phyloP scores from a whole-genome alignment of 2,329 filamentous ascomycete genomes.

The Colletotrichum theobromicola region DNA sequence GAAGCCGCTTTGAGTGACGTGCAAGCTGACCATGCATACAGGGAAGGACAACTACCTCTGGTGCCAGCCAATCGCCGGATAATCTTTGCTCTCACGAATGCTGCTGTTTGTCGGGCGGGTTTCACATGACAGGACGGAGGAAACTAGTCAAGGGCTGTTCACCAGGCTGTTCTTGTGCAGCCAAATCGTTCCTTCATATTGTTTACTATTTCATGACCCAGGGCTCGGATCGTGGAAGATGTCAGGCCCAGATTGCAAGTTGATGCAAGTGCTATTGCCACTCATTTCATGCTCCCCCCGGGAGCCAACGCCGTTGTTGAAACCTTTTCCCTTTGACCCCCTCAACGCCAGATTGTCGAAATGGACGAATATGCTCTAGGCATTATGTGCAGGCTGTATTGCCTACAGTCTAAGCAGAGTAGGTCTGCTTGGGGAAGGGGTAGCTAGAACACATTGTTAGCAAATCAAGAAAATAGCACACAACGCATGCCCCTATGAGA shows the following conservation, averaged over 20 bases:
- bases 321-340: slow-evolving; percentile 49
- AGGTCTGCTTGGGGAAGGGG: slow-evolving; percentile 83
- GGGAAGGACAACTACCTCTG: not conserved
- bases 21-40: not conserved
- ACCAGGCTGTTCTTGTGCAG: not conserved
- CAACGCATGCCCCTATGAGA: no score
- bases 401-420: slow-evolving; percentile 52
- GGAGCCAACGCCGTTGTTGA: slow-evolving; percentile 57
- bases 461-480: slow-evolving; percentile 15
- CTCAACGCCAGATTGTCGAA: slow-evolving; percentile 46
- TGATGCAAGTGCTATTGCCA: slow-evolving; percentile 28
- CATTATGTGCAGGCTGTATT: slow-evolving; percentile 18
- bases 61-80: not conserved
- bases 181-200: slow-evolving; percentile 8
- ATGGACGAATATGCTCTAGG: slow-evolving; percentile 16
- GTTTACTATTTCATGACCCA: slow-evolving; percentile 20
- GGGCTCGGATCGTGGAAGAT: slow-evolving; percentile 47
- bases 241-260: slow-evolving; percentile 30
- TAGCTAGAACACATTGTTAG: slow-evolving; percentile 55
- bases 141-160: not conserved
- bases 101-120: slow-evolving; percentile 5
- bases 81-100: slow-evolving; percentile 3
- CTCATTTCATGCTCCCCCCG: slow-evolving; percentile 33
- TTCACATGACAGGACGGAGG: slow-evolving; percentile 8
- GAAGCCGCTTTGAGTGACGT: not conserved